Evolutionary conservation across 2,329 filamentous ascomycete genomes (phyloP), one percentile per base, ranked within the genome.

Genomic region (Claviceps sp.): DNA sequence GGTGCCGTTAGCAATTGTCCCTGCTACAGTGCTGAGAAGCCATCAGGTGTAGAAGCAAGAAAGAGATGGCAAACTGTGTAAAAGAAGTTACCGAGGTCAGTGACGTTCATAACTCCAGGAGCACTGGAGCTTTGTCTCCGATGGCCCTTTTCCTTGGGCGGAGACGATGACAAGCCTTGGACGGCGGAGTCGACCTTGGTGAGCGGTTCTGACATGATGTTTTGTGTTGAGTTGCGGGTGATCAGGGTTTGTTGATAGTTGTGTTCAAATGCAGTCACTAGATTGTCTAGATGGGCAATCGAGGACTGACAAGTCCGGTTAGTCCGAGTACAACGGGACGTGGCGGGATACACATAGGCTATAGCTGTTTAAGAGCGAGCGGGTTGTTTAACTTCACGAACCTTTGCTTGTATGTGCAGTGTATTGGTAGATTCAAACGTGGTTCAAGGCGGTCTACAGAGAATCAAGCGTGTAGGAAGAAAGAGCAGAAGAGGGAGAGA

Each of bases 171-270:
- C 62, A 90, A 70, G 70, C 88, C 87, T 66, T 89, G 83, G 65
- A 94, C 82, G 74, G 88, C 89, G 55, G 90, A 95, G 72, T 96
- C 90, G 74, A 95, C 82, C 76, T 94, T 95, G 71, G 79, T 78
- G 67, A 95, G 80, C 63, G 84, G 79, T 68, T 70, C 67, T 56
- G 66, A 62, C 67, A 70, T 70, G 61, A 51, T 65, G 57, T 54
- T n/a, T 34, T 34, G 9, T 34, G 30, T 4, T 45, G 26, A 38
- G 13, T 52, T 48, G 42, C 22, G 37, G 43, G 37, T 34, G 42
- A 42, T 4, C 37, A 9, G 30, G 30, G 9, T 1, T 34, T 34
- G 9, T 34, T 34, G 30, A 4, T 34, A 34, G 8, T 34, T 11
- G 8, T 34, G 30, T 34, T 34, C 9, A 34, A 30, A 34, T 34